Conservation (phyloP, 495 filamentous ascomycete species). For the Ascodesmis nigricans region DNA sequence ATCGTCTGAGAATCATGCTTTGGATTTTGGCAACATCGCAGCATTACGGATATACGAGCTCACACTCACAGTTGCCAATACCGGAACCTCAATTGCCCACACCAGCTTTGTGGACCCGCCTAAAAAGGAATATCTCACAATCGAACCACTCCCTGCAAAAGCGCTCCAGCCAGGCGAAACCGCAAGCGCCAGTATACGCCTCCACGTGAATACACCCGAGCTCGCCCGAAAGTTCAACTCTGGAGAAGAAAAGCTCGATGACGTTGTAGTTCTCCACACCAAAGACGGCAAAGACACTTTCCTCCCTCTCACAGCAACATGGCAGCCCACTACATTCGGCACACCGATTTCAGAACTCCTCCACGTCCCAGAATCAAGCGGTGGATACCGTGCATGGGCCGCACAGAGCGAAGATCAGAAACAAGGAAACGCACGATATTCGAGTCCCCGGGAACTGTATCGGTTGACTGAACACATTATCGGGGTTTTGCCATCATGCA, state of each 20-base stretch:
- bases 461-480: slow-evolving; percentile 57
- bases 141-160: slow-evolving; percentile 14
- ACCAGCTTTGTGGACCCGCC: slow-evolving; percentile 50
- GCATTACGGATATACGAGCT: no score
- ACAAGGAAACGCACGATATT: slow-evolving; percentile 31
- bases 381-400: slow-evolving; percentile 34
- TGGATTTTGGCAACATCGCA: slow-evolving; percentile 37
- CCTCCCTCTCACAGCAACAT: slow-evolving; percentile 51
- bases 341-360: slow-evolving; percentile 66
- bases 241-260: slow-evolving; percentile 41
- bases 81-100: slow-evolving; percentile 51
- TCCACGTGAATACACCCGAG: slow-evolving; percentile 37
- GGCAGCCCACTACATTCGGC: slow-evolving; percentile 66
- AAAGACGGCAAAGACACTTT: slow-evolving; percentile 76
- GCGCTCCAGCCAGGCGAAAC: slow-evolving; percentile 70
- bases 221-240: slow-evolving; percentile 54
- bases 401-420: slow-evolving; percentile 9
- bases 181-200: slow-evolving; percentile 40
- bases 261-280: slow-evolving; percentile 77
- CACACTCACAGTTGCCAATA: slow-evolving; percentile 95
- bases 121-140: slow-evolving; percentile 22
- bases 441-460: slow-evolving; percentile 68
- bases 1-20: slow-evolving; percentile 56
- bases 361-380: slow-evolving; percentile 46
- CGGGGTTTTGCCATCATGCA: slow-evolving; percentile 67